These are phyloP conservation scores for Planoprotostelium fungivorum DNA, from an alignment of 78 protist genomes.

Conservation along the genomic window DNA sequence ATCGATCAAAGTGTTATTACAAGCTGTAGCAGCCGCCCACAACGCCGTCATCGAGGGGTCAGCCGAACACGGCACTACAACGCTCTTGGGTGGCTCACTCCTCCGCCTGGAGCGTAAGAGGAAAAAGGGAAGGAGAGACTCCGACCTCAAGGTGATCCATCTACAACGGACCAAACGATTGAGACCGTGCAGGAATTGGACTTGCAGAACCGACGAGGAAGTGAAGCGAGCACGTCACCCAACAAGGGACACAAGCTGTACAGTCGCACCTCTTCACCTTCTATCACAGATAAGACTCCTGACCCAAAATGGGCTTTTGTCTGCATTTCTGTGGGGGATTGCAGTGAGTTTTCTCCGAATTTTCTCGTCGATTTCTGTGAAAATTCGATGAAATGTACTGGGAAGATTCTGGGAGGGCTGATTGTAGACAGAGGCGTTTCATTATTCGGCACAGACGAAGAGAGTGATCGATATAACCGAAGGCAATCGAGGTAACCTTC, in stretches of 20 bases:
- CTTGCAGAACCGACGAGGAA: background rate
- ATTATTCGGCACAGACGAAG: conserved; percentile 27
- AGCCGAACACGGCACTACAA: background rate
- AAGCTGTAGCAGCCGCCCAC: background rate
- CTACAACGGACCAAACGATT: background rate
- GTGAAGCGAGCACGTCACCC: too few relatives aligned
- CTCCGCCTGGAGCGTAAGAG: background rate
- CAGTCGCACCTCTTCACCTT: too few relatives aligned
- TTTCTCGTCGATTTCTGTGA: too few relatives aligned
- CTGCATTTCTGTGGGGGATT: background rate
- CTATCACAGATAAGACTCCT: too few relatives aligned
- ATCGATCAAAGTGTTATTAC: background rate
- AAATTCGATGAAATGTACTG: background rate
- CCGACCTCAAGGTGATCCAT: background rate
- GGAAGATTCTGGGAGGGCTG: background rate
- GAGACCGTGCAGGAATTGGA: background rate
- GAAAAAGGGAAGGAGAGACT: background rate
- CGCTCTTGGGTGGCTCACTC: background rate
- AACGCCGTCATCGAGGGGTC: background rate
- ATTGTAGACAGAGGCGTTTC: conserved; percentile 22
- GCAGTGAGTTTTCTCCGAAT: background rate
- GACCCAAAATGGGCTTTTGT: background rate
- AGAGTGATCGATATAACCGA: conserved; percentile 40
- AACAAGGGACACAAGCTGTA: too few relatives aligned
- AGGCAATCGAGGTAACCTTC: conserved; percentile 42